Evolutionary conservation across 2,329 filamentous ascomycete species (phyloP), one percentile per base, ranked within the genome.

Genomic region (Xylariaceae sp.): DNA sequence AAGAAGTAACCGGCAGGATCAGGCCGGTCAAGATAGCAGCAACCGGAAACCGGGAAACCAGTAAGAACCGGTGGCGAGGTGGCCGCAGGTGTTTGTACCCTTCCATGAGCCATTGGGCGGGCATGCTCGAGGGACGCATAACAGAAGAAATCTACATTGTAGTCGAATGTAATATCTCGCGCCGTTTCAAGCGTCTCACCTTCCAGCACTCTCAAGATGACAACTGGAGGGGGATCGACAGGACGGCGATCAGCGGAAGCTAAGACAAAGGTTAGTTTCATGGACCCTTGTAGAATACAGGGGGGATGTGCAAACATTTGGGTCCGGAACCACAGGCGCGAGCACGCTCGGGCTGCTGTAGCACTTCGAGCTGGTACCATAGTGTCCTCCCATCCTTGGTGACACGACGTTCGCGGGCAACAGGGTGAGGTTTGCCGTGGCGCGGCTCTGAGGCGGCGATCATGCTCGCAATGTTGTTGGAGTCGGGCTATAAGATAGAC

Each of bases 121-220:
- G 91, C 89, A 68, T 90, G 87, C 71, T 97, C 92, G 60, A 99
- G 81, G 4, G 92, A 97, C 55, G 92, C 90, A 70, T 91, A 97
- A 47, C 97, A 86, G 77, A 99, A 97, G 82, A 97, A 97, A 76
- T 96, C 96, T 71, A 92, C 92, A 71, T 96, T 93, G 79, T 97
- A 96, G 60, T 86, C 83, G 70, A 96, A 96, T 1, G 94, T 97
- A 69, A 92, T 84, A 62, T 92, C 88, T 71, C 81, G 81, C 57
- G 82, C 82, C 55, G 79, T 76, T 53, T 83, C 80, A 23, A 86
- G 79, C 30, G 86, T 78, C 39, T 80, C 75, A 42, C 88, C 89
- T 71, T 96, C 89, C 68, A 86, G 91, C 64, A 97, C 89, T 66
- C 88, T 88, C 62, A 99, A 80, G 75, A 96, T 90, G 45, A 97